Evolutionary conservation across 495 filamentous ascomycete genomes (phyloP), one percentile per base, ranked within the genome.

Genomic region (Aspergillus egyptiacus): DNA sequence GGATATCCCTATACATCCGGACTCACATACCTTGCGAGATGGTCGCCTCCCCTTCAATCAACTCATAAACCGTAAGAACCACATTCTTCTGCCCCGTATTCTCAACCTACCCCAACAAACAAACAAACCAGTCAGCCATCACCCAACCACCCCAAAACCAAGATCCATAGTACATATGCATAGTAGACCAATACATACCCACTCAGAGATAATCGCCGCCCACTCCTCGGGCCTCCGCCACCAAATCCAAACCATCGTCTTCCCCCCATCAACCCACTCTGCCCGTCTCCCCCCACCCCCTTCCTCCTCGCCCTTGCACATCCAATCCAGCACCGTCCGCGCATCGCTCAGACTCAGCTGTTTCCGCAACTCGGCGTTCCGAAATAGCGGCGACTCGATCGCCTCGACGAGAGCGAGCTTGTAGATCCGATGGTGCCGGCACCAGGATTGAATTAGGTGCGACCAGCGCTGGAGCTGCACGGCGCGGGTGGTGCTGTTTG

Each of bases 381-480:
- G 68, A 54, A 82, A 84, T 1, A 88, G 67, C 0, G 81, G 80
- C 0, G 68, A 69, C 20, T 78, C 74, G 8, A 85, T 60, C 2
- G 80, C 76, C 15, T 86, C 72, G 31, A 78, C 67, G 10, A 93
- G 69, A 2, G 81, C 71, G 23, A 96, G 76, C 24, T 79, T 77
- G 73, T 79, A 94, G 57, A 86, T 61, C 32, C 76, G 80, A 67
- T 91, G 79, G 63, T 84, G 75, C 0, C 81, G 79, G 65, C 87
- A 90, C 83, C 93, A 98, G 57, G 82, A 57, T 48, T 85, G 87
- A 58, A 98, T 82, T 14, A 95, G 79, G n/a, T 78, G 61, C 32
- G 85, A 82, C 93, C 93, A 98, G 70, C 85, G 87, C 27, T 75
- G 66, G 43, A 89, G 81, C 63, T 97, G 93, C 18, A 81, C 76